Conservation (phyloP, 2,329 filamentous ascomycete species). For the Aulographum hederae region DNA sequence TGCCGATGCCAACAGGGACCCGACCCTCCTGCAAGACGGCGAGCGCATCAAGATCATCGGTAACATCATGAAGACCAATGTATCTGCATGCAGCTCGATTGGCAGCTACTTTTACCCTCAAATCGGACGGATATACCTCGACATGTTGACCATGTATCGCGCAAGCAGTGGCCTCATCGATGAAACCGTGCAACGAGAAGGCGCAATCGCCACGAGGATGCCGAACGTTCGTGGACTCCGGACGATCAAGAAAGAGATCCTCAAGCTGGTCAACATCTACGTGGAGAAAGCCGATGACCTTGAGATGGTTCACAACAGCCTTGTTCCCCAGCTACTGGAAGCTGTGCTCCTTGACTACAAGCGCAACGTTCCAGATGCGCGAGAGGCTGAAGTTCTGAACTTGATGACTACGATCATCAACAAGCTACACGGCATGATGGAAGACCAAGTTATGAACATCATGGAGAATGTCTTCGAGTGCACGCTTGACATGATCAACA, state of each 20-base stretch:
- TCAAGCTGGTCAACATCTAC: constrained; percentile 96
- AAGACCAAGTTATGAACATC: constrained; percentile 90
- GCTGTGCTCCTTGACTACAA: constrained; percentile 93
- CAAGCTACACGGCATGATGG: constrained; percentile 91
- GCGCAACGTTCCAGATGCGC: constrained; percentile 85
- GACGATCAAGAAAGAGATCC: constrained; percentile 98
- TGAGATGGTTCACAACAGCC: constrained; percentile 79
- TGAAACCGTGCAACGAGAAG: constrained; percentile 71
- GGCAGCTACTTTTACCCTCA: constrained; percentile 96
- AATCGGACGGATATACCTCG: constrained; percentile 90
- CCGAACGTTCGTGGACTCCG: constrained; percentile 86
- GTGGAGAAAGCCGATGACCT: constrained; percentile 96
- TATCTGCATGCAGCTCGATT: constrained; percentile 93
- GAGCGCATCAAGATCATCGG: constrained; percentile 98
- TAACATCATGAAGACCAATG: constrained; percentile 99
- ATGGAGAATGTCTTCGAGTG: constrained; percentile 99
- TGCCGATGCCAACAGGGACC: constrained; percentile 65
- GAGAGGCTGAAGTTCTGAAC: constrained; percentile 90
- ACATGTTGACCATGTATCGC: constrained; percentile 98
- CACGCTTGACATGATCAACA: constrained; percentile 99
- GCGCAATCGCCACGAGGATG: constrained; percentile 90
- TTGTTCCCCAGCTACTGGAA: constrained; percentile 90
- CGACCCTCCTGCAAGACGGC: constrained; percentile 70
- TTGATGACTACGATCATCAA: constrained; percentile 96
- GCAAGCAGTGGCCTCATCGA: constrained; percentile 95